Evolutionary conservation across 768 basidiomycete species (phyloP), one percentile per base, ranked within the genome.

Genomic region (Suillus hirtellus): DNA sequence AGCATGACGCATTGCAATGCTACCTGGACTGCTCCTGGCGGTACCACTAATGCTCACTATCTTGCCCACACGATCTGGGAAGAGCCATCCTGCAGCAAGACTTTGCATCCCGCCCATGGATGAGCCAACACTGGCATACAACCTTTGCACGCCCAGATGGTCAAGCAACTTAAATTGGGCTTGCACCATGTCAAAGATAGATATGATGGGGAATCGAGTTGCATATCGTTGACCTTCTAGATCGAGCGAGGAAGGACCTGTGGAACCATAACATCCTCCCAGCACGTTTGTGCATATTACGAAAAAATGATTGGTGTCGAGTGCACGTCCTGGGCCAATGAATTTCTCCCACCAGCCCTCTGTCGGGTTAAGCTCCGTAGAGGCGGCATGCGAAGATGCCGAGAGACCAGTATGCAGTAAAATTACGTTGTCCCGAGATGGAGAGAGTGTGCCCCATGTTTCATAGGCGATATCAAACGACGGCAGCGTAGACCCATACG

Each of bases 91-190:
- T n/a, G 95, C 88, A 38, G 95, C 96, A 14, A 99, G 82, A 77
- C 94, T 96, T 77, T 95, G 94, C 96, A 99, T 98, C 1, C 87
- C 97, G 27, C 97, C 97, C 97, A 99, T 99, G 17, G 93, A 95
- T 56, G 86, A 89, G 1, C 97, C 97, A 1, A 99, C 94, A 63
- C 89, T 93, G 40, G 97, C 97, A 72, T 96, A 96, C 4, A 99
- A 81, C 69, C 86, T 89, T 12, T 92, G 77, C 63, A 99, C 87
- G 10, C 88, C 89, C 5, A 99, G 82, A 68, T 89, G 84, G 70
- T 97, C 94, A 34, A 99, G 78, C 7, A 99, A 79, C 50, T 80
- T 77, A 74, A 96, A 95, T 76, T 99, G 97, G 2, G 95, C 96
- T 44, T 87, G 86, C 58, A 95, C 93, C 96, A 99, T 99, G 76